phyloP scores from a whole-genome alignment of 2,329 filamentous ascomycete genomes.

The Mariannaea sp. region DNA sequence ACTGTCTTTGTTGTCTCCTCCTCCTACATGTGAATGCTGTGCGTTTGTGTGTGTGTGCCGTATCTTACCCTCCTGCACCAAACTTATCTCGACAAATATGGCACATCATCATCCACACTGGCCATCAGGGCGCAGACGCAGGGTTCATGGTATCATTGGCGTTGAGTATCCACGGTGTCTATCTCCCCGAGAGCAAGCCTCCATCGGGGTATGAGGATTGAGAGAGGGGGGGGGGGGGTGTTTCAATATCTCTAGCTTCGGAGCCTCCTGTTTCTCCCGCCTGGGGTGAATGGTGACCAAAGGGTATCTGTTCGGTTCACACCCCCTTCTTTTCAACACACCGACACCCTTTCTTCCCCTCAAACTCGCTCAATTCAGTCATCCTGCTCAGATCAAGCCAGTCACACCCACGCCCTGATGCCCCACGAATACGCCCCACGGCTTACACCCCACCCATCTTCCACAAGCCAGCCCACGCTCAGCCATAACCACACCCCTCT shows the following conservation, averaged over 20 bases:
- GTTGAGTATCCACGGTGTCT: slow-evolving; percentile 7
- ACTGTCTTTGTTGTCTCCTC: background rate
- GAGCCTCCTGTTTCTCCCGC: slow-evolving; percentile 39
- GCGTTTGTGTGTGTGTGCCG: background rate
- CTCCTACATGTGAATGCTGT: background rate
- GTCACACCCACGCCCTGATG: slow-evolving; percentile 24
- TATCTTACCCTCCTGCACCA: background rate
- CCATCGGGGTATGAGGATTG: slow-evolving; percentile 17
- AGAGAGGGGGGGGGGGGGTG: slow-evolving; percentile 1
- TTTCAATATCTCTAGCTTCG: slow-evolving; percentile 20
- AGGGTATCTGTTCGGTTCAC: slow-evolving; percentile 15
- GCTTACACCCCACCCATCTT: slow-evolving; percentile 1
- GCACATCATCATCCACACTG: slow-evolving; percentile 11
- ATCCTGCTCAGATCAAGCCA: slow-evolving; percentile 9
- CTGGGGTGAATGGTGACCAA: slow-evolving; percentile 30
- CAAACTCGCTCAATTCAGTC: slow-evolving; percentile 14
- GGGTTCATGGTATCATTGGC: slow-evolving; percentile 1
- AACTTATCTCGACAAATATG: background rate
- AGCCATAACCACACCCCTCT: slow-evolving; percentile 14
- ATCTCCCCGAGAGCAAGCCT: slow-evolving; percentile 21
- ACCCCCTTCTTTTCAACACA: slow-evolving; percentile 17
- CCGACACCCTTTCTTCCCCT: slow-evolving; percentile 21
- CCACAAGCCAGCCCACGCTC: slow-evolving; percentile 17
- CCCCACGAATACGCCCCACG: slow-evolving; percentile 23
- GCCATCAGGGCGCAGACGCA: background rate